A percentile compares a stretch with the other conserved stretches of the same genome.
These are phyloP conservation scores for Liquidambar formosana DNA, from an alignment of 164 flowering plant genomes.

Conservation along the genomic window DNA sequence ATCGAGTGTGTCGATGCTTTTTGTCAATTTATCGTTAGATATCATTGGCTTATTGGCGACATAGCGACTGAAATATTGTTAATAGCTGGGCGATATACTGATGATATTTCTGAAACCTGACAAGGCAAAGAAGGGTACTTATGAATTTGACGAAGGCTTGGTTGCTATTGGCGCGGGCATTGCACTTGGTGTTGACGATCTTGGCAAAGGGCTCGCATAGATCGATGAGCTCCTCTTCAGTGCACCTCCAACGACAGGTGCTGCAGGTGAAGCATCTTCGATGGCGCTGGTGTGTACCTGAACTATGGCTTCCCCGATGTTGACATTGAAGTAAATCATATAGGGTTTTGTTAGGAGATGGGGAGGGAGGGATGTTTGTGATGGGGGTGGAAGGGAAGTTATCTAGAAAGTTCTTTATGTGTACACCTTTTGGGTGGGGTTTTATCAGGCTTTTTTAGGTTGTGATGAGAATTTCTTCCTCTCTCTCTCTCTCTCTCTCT, in stretches of 20 bases:
- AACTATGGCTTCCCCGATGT: conserved; percentile 72
- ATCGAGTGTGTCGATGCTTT: too few species aligned
- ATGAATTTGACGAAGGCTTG: conserved; percentile 97
- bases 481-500: too few species aligned
- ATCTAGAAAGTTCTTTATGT: not conserved
- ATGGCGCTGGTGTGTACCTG: conserved; percentile 91
- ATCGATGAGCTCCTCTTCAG: conserved; percentile 84
- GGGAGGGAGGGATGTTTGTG: not conserved
- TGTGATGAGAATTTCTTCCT: too few species aligned
- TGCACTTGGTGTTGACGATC: conserved; percentile 93
- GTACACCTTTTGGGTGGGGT: not conserved
- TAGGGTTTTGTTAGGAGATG: conserved; percentile 5
- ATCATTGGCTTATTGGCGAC: too few species aligned
- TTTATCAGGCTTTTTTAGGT: too few species aligned
- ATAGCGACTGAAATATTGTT: too few species aligned
- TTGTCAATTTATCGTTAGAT: too few species aligned
- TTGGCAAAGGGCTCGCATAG: conserved; percentile 82
- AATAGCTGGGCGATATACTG: too few species aligned
- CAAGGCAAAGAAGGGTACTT: conserved; percentile 17
- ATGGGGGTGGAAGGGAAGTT: not conserved
- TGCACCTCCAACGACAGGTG: conserved; percentile 93
- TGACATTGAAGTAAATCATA: conserved; percentile 37
- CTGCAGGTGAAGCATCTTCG: conserved; percentile 87
- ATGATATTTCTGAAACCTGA: too few species aligned
- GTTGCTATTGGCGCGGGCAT: conserved; percentile 88